Evolutionary conservation across 805 yeast species (phyloP), one percentile per base, ranked within the genome.

Genomic region (Candida pini): DNA sequence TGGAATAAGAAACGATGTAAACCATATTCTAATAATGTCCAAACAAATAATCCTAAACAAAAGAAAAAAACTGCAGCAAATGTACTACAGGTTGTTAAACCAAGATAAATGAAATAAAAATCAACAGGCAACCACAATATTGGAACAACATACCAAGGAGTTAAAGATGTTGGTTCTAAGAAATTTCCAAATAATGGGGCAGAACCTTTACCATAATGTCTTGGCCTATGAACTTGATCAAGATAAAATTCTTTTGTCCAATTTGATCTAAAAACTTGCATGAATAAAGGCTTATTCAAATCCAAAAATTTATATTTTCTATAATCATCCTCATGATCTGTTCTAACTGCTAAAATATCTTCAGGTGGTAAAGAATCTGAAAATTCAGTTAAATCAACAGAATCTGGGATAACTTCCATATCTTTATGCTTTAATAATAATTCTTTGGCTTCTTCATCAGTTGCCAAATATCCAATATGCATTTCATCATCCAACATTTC

Each of bases 161-260:
- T 92, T 52, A 81, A 68, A 6, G 95, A 78, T 18, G 92, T 55
- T 4, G 97, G 97, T 63, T 92, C 98, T 40, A 92, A 66, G 60
- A 90, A 84, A 62, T 89, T 88, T 31, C 98, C 98, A 60, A 92
- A 92, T 35, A 92, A 58, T 6, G 89, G 96, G 9, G 98, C 98
- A 3, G 96, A 86, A 9, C 96, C 97, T 56, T 88, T 80, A 45
- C 97, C 97, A 56, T 89, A 92, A 61, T 92, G 98, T 57, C 98
- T 80, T 35, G 98, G 98, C 62, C 97, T 78, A 61, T 92, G 98
- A 28, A 92, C 92, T 63, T 92, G 97, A 56, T 88, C 96, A 54
- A 92, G 69, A 60, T 92, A 92, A 53, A 92, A 90, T 28, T 86
- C 94, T 56, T 85, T 90, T 27, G 83, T 55, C 69, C 88, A 92